Evolutionary conservation across 2,329 filamentous ascomycete genomes (phyloP), one percentile per base, ranked within the genome.

Genomic region (Ophiocordyceps polyrhachis-furcata): DNA sequence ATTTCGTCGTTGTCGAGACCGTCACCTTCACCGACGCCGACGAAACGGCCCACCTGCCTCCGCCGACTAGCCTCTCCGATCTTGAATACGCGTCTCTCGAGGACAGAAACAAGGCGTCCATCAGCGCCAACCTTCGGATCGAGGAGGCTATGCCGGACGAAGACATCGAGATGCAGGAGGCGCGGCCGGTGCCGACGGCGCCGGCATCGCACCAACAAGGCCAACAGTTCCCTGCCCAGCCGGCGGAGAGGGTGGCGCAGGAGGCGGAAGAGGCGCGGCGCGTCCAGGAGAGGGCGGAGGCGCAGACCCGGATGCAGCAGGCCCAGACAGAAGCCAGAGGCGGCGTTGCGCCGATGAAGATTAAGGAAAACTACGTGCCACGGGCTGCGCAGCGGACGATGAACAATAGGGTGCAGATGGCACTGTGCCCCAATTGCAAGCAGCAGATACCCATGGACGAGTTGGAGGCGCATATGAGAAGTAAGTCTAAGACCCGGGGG

Each of bases 1-100:
- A 96, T 58, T 98, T 98, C 55, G 81, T 89, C 31, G 83, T 98
- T 19, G 87, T 95, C 41, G 91, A 95, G 62, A 95, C 88, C 1
- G 88, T 98, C 45, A 71, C 86, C 15, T 98, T 98, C 61, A 87
- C 78, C 47, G 88, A 94, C 52, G 74, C 76, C 37, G 91, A 98
- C 59, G 88, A 95, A 52, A 75, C 83, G 50, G 77, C 79, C 35
- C 81, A 91, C 50, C 77, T 98, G 12, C 88, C 89, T 29, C 82
- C 88, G 1, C 91, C 91, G 1, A 91, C 86, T 4, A 87, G 82
- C 5, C 76, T 95, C 40, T 83, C 85, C 50, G 91, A 98, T 55
- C 71, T 98, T 17, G 88, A 96, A 60, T 93, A 88, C 49, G 86
- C 88, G 28, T 95, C 88, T 9, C 73, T 98, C 17, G 91, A 98